A percentile compares a stretch with the other conserved stretches of the same genome.
These are phyloP conservation scores for Auriscalpium microsporum DNA, from an alignment of 768 basidiomycete genomes.

Conservation along the genomic window DNA sequence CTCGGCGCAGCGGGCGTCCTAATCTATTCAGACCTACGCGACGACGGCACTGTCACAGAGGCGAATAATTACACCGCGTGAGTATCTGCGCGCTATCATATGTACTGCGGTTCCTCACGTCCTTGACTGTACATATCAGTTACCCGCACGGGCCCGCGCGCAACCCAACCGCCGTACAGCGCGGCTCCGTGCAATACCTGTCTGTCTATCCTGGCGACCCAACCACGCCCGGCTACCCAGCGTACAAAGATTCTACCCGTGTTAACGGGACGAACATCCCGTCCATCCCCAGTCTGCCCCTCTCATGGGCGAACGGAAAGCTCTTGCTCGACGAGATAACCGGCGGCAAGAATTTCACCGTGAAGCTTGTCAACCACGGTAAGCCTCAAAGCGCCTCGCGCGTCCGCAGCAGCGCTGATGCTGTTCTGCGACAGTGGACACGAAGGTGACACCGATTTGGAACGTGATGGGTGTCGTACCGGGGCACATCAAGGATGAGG, in stretches of 20 bases:
- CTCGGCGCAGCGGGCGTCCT: slow-evolving; percentile 70
- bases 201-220: slow-evolving; percentile 60
- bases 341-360: slow-evolving; percentile 32
- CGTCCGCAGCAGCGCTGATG: too few species aligned
- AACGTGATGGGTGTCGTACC: slow-evolving; percentile 81
- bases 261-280: slow-evolving; percentile 55
- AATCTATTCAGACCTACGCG: slow-evolving; percentile 80
- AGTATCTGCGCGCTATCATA: slow-evolving; percentile 4
- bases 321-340: slow-evolving; percentile 40
- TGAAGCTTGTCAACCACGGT: slow-evolving; percentile 56
- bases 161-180: slow-evolving; percentile 75
- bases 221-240: slow-evolving; percentile 80
- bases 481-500: slow-evolving; percentile 75
- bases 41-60: slow-evolving; percentile 72
- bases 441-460: slow-evolving; percentile 82
- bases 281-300: slow-evolving; percentile 77
- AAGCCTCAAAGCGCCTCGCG: neutral
- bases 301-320: slow-evolving; percentile 79
- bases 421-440: slow-evolving; percentile 45
- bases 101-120: slow-evolving; percentile 28
- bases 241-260: slow-evolving; percentile 75
- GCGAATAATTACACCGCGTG: slow-evolving; percentile 66
- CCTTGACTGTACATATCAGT: slow-evolving; percentile 38
- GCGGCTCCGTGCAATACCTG: slow-evolving; percentile 73
- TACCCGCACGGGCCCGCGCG: slow-evolving; percentile 87